These are phyloP conservation scores for Mortierella alpina DNA, from an alignment of 192 early-diverging fungal genomes.

Conservation along the genomic window DNA sequence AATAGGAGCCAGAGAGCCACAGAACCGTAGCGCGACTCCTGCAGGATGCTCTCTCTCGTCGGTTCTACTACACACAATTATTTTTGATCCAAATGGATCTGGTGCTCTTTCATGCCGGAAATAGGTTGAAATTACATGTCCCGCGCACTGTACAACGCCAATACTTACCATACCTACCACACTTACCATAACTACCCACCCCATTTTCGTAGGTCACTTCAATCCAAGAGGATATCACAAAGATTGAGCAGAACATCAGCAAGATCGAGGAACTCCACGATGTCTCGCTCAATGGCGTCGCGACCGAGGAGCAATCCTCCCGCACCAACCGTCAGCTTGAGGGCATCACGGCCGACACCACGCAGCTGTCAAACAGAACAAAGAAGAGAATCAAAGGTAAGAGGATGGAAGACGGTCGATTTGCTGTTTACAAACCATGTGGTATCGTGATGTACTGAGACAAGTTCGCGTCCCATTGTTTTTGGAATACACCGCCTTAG, in stretches of 20 bases:
- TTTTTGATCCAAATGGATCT: too few species aligned
- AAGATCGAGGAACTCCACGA: conserved; percentile 55
- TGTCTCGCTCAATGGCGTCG: conserved; percentile 47
- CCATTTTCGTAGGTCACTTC: conserved; percentile 34
- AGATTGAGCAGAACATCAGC: conserved; percentile 48
- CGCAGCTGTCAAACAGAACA: conserved; percentile 47
- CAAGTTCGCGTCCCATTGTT: background rate
- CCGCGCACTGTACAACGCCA: background rate
- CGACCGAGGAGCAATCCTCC: conserved; percentile 43
- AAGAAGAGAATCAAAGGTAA: conserved; percentile 64
- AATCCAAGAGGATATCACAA: conserved; percentile 51
- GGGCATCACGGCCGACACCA: conserved; percentile 46
- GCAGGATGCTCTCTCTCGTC: too few species aligned
- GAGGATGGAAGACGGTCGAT: background rate
- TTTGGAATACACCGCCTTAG: background rate
- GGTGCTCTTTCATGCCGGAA: too few species aligned
- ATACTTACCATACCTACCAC: background rate
- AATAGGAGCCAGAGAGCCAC: too few species aligned
- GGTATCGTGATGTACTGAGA: background rate
- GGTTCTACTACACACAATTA: too few species aligned
- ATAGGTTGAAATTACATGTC: too few species aligned
- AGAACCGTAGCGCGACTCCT: too few species aligned
- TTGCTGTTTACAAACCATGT: background rate
- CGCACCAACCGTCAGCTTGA: conserved; percentile 52
- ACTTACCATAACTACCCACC: background rate